Evolutionary conservation across 306 rosid species (phyloP).

Genomic region (Macrotyloma uniflorum): DNA sequence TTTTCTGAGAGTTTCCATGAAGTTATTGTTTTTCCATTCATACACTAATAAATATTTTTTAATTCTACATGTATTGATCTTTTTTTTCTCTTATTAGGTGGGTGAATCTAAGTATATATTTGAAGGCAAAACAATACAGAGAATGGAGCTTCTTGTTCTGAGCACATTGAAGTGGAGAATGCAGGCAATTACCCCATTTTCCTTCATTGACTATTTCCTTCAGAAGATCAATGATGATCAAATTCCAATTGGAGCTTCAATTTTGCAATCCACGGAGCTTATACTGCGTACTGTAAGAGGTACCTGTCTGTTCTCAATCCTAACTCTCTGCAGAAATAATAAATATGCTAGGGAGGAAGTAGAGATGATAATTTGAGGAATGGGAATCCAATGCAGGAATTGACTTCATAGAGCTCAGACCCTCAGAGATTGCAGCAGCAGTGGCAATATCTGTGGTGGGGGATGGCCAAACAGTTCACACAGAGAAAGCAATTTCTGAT

Average conservation of each 20-base stretch:
- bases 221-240: slow-evolving; percentile 60
- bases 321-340: slow-evolving; percentile 6
- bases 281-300: slow-evolving; percentile 65
- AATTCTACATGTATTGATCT: slow-evolving; percentile 3
- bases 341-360: slow-evolving; percentile 21
- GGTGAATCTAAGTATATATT: slow-evolving; percentile 72
- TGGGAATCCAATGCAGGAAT: slow-evolving; percentile 78
- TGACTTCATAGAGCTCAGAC: slow-evolving; percentile 82
- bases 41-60: neutral
- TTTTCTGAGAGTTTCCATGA: neutral
- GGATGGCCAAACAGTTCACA: slow-evolving; percentile 59
- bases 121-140: slow-evolving; percentile 77
- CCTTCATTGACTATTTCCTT: slow-evolving; percentile 82
- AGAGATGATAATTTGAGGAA: slow-evolving; percentile 41
- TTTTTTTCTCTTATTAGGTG: slow-evolving; percentile 45
- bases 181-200: slow-evolving; percentile 90
- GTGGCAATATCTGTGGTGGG: slow-evolving; percentile 67
- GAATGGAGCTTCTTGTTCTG: slow-evolving; percentile 87
- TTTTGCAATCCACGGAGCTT: slow-evolving; percentile 58
- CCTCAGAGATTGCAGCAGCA: slow-evolving; percentile 96
- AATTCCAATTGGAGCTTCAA: slow-evolving; percentile 44
- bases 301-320: slow-evolving; percentile 15
- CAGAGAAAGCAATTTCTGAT: slow-evolving; percentile 62
- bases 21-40: neutral
- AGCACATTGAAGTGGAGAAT: slow-evolving; percentile 90